phyloP scores from a whole-genome alignment of 768 basidiomycete genomes.

The Tremella fuciformis region DNA sequence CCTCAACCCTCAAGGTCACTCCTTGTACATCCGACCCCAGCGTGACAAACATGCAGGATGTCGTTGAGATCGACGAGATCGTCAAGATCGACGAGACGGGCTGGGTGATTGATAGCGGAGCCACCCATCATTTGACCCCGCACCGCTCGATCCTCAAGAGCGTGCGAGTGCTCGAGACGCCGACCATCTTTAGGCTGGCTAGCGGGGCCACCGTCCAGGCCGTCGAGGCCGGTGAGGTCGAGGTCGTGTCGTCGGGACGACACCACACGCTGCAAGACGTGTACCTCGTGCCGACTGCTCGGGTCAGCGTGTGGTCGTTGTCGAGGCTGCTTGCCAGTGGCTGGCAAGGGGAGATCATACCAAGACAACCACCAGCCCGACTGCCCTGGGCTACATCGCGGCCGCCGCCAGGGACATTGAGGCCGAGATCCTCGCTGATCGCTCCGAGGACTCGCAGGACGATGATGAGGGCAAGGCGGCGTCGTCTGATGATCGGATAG shows the following conservation, averaged over 20 bases:
- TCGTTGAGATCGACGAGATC: no score
- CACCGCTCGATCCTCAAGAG: constrained; percentile 3
- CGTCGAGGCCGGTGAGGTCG: background rate
- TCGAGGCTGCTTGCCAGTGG: constrained; percentile 3
- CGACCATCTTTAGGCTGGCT: constrained; percentile 11
- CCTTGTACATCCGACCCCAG: no score
- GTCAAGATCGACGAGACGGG: background rate
- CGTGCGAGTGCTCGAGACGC: background rate
- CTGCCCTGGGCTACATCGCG: no score
- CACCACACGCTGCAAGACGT: constrained; percentile 1
- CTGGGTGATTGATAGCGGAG: constrained; percentile 15
- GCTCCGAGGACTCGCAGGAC: no score
- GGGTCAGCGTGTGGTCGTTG: constrained; percentile 9
- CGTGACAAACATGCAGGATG: no score
- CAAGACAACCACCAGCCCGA: no score
- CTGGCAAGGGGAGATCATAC: no score
- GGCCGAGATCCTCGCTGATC: no score
- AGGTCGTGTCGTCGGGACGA: background rate
- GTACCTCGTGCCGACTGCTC: constrained; percentile 2
- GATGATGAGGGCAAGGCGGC: no score
- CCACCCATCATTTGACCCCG: constrained; percentile 16
- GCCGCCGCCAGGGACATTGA: no score
- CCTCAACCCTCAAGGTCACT: no score
- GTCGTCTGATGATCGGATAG: no score
- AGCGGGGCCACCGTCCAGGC: constrained; percentile 3